These are phyloP conservation scores for Emmonsiellopsis sp. DNA, from an alignment of 2,329 filamentous ascomycete species.

Conservation along the genomic window DNA sequence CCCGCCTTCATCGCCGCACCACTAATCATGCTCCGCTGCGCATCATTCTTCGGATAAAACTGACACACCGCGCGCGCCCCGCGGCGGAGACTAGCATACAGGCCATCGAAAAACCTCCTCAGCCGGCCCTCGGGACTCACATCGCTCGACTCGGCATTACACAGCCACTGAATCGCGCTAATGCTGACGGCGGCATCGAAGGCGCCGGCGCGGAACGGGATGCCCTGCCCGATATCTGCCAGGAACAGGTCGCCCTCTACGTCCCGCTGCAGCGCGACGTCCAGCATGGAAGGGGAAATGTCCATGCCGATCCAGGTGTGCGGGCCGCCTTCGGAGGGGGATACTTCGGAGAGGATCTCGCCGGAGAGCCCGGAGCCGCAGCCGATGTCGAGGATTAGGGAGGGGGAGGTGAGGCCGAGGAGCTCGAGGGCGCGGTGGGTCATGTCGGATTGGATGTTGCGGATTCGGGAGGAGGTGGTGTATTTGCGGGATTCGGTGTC, in stretches of 20 bases:
- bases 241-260: slow-evolving; percentile 91
- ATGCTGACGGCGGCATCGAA: slow-evolving; percentile 96
- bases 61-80: slow-evolving; percentile 90
- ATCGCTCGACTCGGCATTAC: slow-evolving; percentile 84
- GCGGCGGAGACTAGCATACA: slow-evolving; percentile 75
- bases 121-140: slow-evolving; percentile 71
- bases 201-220: slow-evolving; percentile 82
- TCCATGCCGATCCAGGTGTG: slow-evolving; percentile 99
- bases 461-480: slow-evolving; percentile 90
- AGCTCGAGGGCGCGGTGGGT: slow-evolving; percentile 87
- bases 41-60: slow-evolving; percentile 95
- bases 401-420: slow-evolving; percentile 68
- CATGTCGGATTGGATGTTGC: slow-evolving; percentile 92
- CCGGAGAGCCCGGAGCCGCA: slow-evolving; percentile 92
- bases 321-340: slow-evolving; percentile 64
- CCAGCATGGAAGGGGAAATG: slow-evolving; percentile 91
- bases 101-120: slow-evolving; percentile 79
- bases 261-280: slow-evolving; percentile 81
- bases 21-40: slow-evolving; percentile 86
- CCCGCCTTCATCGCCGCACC: slow-evolving; percentile 84
- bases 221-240: slow-evolving; percentile 88
- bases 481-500: slow-evolving; percentile 94
- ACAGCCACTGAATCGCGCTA: slow-evolving; percentile 95
- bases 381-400: slow-evolving; percentile 89
- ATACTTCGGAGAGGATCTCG: slow-evolving; percentile 74